Base-by-base conservation (phyloP, 371 early-diverging fungal genomes). In the Parasitella parasitica region DNA sequence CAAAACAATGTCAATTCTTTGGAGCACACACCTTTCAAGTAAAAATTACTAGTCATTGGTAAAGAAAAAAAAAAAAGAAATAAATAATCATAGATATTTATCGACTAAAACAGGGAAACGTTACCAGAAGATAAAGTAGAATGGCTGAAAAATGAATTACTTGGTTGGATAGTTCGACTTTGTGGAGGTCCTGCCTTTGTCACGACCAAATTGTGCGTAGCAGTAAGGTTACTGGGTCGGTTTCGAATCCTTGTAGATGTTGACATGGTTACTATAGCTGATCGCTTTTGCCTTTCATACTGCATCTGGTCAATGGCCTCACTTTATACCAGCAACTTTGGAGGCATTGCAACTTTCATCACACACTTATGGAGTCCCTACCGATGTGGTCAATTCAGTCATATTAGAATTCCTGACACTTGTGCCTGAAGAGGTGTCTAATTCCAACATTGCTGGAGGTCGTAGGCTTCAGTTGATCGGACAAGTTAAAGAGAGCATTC, bases 1-100 rank as follows among this genome's bases (percentile, higher is more conserved):
- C 82, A 52, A 79, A 83, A 34, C 86, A 88, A 35, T 86, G 86
- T 54, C 86, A 87, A 50, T 93, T 93, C 66, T 92, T 91, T 79
- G 95, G 94, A 0, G 95, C 95, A 0, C 90, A 91, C 53, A 92
- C 93, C 0, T 84, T 93, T 59, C 91, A 92, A 62, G 82, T 89
- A 28, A 92, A 93, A 61, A 87, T 94, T 12, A 69, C 89, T 24
- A 84, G 89, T 51, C 91, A 92, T 61, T 91, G 91, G 92, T 89
- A 73, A 49, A 32, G 69, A 36, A 20, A 11, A 43, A 11, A 11
- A 22, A 20, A 9, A 18, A 18, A 22, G 18, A 20, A 4, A 43
- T 43, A 24, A n/a, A 28, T 5, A 1, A 26, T 4, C 9, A 28
- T n/a, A 15, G 12, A 28, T 15, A 28, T 6, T 49, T 2, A 49